Evolutionary conservation across 176 grass and related monocot genomes (phyloP).

Genomic region (Typha latifolia): DNA sequence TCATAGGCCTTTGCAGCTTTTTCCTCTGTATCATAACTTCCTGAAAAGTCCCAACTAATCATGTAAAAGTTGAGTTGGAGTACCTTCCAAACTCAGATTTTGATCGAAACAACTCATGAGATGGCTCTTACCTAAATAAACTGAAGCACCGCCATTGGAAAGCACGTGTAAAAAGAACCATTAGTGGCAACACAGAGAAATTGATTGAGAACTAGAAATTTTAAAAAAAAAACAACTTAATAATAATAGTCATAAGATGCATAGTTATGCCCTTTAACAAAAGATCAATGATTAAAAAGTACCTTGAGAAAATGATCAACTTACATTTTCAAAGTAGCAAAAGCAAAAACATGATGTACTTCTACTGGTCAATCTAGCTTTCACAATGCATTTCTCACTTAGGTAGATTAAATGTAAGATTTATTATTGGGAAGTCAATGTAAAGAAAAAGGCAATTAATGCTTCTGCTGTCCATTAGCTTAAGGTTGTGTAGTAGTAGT

Average conservation of each 20-base stretch:
- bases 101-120: slow-evolving; percentile 7
- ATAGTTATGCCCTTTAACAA: not conserved
- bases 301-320: not conserved
- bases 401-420: no score
- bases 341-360: not conserved
- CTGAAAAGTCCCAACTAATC: slow-evolving; percentile 22
- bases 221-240: not conserved
- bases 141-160: slow-evolving; percentile 47
- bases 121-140: slow-evolving; percentile 79
- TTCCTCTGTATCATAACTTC: slow-evolving; percentile 85
- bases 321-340: no score
- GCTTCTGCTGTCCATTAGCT: no score
- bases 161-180: slow-evolving; percentile 24
- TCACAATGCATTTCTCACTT: no score
- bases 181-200: slow-evolving; percentile 27
- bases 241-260: slow-evolving; percentile 2
- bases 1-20: slow-evolving; percentile 91
- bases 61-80: not conserved
- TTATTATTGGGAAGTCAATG: no score
- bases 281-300: not conserved
- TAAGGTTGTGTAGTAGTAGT: no score
- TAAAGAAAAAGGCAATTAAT: no score
- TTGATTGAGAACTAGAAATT: slow-evolving; percentile 2
- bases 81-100: not conserved
- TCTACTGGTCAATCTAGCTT: not conserved